A percentile compares a stretch with the other conserved stretches of the same genome.
Conservation (phyloP, 768 basidiomycete genomes). For the Lepiota brunneoincarnata region DNA sequence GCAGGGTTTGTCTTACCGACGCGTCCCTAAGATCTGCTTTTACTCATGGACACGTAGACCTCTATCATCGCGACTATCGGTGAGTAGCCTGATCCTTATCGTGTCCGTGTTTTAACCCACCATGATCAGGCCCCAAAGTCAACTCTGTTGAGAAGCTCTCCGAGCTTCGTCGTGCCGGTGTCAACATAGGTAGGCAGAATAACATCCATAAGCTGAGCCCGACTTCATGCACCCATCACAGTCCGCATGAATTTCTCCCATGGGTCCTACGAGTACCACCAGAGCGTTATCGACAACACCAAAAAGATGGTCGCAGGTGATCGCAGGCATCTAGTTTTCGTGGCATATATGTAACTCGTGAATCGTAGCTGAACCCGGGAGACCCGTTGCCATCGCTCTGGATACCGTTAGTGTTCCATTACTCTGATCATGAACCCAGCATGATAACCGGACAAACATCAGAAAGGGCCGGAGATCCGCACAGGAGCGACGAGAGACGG, state of each 20-base stretch:
- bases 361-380: constrained; percentile 65
- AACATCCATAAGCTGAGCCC: not conserved
- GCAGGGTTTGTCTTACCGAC: constrained; percentile 65
- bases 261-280: constrained; percentile 97
- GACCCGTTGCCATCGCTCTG: constrained; percentile 95
- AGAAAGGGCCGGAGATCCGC: constrained; percentile 99
- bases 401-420: constrained; percentile 71
- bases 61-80: constrained; percentile 99
- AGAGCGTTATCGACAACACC: constrained; percentile 98
- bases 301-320: constrained; percentile 78
- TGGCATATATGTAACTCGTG: constrained; percentile 10
- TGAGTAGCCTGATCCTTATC: constrained; percentile 29
- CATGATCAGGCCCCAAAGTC: constrained; percentile 79
- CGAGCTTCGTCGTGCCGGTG: constrained; percentile 85
- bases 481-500: constrained; percentile 89
- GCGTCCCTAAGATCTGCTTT: constrained; percentile 8
- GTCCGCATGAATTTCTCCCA: constrained; percentile 99
- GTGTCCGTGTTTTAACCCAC: constrained; percentile 4
- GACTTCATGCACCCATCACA: constrained; percentile 27
- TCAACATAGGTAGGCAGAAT: constrained; percentile 85
- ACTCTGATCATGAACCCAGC: not conserved
- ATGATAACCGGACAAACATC: constrained; percentile 10
- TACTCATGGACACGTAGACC: constrained; percentile 52
- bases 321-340: constrained; percentile 20
- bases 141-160: constrained; percentile 87